Evolutionary conservation across 352 stramenopile species (phyloP), one percentile per base, ranked within the genome.

Genomic region (Phytophthora citricola): DNA sequence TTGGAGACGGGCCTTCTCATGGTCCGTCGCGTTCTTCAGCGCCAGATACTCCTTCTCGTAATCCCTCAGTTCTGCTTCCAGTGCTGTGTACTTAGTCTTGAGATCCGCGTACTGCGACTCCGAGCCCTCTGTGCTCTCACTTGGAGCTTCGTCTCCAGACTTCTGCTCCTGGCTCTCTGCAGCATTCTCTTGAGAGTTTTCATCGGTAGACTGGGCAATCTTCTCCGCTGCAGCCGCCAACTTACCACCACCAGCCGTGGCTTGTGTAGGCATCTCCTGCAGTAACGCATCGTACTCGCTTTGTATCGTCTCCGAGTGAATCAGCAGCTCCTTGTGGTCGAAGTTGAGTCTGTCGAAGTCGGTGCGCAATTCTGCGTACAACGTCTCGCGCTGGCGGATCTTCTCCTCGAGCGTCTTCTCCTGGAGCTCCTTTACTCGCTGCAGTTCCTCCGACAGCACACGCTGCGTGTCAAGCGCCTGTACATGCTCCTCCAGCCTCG

Each of bases 271-370:
- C 39, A 91, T 66, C 1, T 92, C 85, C 45, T 85, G 76, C 26
- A 92, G 31, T 27, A 92, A 53, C 15, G 76, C 70, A 24, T 89
- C 69, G 51, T 90, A 92, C 47, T 93, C 85, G 36, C 81, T 79
- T 44, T 92, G 85, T 26, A 94, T 66, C 34, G 87, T 92, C 41
- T 94, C 85, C 1, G 84, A 77, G 55, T 94, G 87, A 50, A 92
- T 93, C 11, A 79, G 62, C 27, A 94, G 75, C 61, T 94, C 87
- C 67, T 94, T 83, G 66, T 93, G 82, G 53, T 96, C 85, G 48
- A 92, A 94, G 45, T 78, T 87, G n/a, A 94, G 73, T 24, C 83
- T 73, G 26, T 94, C 86, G 24, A 90, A 91, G 27, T 94, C 85
- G 14, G 76, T 71, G 20, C 77, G 76, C 39, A 93, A 36, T 50